Conservation (phyloP, 768 basidiomycete species). For the Trametes maxima region DNA sequence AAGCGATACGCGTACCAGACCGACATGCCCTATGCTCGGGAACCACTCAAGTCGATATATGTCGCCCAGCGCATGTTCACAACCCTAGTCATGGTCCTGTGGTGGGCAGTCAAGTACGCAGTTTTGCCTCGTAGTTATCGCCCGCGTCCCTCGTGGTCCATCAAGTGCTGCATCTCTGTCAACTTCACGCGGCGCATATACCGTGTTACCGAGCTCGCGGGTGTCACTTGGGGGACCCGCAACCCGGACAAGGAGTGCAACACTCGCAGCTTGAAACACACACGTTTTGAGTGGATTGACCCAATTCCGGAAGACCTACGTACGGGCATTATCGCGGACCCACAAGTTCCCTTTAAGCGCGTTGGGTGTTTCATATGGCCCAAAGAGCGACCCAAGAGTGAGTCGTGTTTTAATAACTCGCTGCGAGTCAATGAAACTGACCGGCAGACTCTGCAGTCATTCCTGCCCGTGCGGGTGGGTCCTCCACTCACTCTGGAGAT, state of each 20-base stretch:
- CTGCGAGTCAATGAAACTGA: background rate
- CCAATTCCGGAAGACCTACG: constrained; percentile 43
- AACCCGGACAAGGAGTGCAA: constrained; percentile 44
- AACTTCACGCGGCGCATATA: constrained; percentile 55
- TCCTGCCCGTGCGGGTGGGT: background rate
- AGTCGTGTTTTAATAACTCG: background rate
- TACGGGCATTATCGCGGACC: constrained; percentile 45
- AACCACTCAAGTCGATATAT: constrained; percentile 50
- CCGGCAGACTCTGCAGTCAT: constrained; percentile 8
- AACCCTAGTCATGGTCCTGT: constrained; percentile 48
- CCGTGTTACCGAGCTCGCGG: constrained; percentile 57
- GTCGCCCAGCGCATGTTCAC: constrained; percentile 51
- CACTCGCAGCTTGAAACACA: constrained; percentile 41
- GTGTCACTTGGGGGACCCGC: constrained; percentile 56
- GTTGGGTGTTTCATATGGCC: constrained; percentile 56
- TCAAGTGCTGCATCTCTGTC: constrained; percentile 52
- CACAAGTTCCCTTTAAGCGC: constrained; percentile 41
- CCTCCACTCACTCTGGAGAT: background rate
- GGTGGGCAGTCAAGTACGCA: constrained; percentile 48
- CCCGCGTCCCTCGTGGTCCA: constrained; percentile 53
- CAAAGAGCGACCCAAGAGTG: constrained; percentile 32
- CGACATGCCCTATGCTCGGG: constrained; percentile 46
- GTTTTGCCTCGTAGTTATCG: constrained; percentile 46
- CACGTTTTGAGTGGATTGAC: constrained; percentile 51
- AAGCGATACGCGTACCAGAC: constrained; percentile 35